Evolutionary conservation across 805 yeast species (phyloP).

Genomic region (Saccharomycodes ludwigii): DNA sequence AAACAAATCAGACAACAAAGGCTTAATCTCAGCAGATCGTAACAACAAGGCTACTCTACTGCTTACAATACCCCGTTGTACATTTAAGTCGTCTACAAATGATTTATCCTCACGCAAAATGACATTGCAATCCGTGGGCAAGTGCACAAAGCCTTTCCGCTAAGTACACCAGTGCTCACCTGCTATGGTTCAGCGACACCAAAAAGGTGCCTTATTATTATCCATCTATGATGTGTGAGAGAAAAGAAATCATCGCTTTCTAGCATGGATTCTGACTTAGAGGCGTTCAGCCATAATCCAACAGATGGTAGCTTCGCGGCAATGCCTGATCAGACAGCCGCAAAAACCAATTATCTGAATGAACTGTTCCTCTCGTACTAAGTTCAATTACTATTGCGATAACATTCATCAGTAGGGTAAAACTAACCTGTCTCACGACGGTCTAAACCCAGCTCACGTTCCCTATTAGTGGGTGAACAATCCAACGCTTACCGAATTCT

Average conservation of each 20-base stretch:
- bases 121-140: constrained; percentile 32
- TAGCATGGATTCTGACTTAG: constrained; percentile 44
- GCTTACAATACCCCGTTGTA: constrained; percentile 34
- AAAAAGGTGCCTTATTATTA: constrained; percentile 29
- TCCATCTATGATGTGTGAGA: constrained; percentile 31
- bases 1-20: constrained; percentile 28
- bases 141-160: constrained; percentile 30
- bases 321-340: constrained; percentile 35
- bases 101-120: constrained; percentile 35
- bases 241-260: constrained; percentile 31
- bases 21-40: constrained; percentile 41
- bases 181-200: constrained; percentile 32
- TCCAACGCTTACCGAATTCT: constrained; percentile 35
- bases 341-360: constrained; percentile 35
- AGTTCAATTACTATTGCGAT: constrained; percentile 31
- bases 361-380: constrained; percentile 37
- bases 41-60: constrained; percentile 44
- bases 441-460: constrained; percentile 32
- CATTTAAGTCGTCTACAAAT: constrained; percentile 35
- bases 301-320: constrained; percentile 39
- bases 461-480: constrained; percentile 37
- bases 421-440: constrained; percentile 35
- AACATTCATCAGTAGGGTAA: constrained; percentile 31
- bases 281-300: constrained; percentile 38
- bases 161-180: constrained; percentile 26